Evolutionary conservation across 139 green algal species (phyloP).

Genomic region (Chlorella vulgaris): DNA sequence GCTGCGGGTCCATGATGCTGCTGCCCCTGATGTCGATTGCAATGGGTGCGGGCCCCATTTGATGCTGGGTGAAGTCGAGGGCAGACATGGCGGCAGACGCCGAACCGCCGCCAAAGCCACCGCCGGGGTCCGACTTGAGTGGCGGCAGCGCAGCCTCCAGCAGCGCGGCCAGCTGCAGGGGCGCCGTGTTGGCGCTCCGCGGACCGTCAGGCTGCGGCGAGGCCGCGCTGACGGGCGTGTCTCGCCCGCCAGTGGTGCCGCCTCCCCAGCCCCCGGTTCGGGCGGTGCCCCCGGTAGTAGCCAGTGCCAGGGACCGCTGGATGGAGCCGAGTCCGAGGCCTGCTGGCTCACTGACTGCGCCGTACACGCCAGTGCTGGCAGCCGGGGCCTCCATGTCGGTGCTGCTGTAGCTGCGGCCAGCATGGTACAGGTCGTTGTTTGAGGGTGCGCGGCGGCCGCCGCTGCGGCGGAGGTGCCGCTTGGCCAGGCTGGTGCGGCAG

Average conservation of each 20-base stretch:
- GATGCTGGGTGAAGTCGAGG: background rate
- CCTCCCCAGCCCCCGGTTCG: background rate
- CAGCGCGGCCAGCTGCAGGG: background rate
- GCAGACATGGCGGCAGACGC: background rate
- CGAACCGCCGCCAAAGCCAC: no score
- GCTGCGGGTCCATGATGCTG: background rate
- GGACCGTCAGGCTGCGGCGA: background rate
- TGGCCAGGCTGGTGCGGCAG: slow-evolving; percentile 18
- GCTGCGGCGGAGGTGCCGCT: slow-evolving; percentile 17
- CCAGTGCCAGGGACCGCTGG: background rate
- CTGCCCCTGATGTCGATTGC: background rate
- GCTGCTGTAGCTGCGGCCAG: slow-evolving; percentile 3
- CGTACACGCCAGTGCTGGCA: background rate
- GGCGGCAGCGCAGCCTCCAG: slow-evolving; percentile 5
- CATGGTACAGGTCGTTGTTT: background rate
- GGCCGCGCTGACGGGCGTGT: slow-evolving; percentile 4
- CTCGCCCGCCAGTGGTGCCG: background rate
- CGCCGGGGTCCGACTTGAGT: background rate
- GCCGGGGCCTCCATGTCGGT: background rate
- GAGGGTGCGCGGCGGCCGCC: background rate
- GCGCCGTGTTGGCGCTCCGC: background rate
- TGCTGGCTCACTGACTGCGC: background rate
- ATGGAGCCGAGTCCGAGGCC: background rate
- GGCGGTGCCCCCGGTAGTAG: background rate
- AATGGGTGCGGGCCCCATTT: background rate